A percentile compares a stretch with the other conserved stretches of the same genome.
Evolutionary conservation across 2,329 filamentous ascomycete species (phyloP).

Genomic region (Macrophomina phaseolina): DNA sequence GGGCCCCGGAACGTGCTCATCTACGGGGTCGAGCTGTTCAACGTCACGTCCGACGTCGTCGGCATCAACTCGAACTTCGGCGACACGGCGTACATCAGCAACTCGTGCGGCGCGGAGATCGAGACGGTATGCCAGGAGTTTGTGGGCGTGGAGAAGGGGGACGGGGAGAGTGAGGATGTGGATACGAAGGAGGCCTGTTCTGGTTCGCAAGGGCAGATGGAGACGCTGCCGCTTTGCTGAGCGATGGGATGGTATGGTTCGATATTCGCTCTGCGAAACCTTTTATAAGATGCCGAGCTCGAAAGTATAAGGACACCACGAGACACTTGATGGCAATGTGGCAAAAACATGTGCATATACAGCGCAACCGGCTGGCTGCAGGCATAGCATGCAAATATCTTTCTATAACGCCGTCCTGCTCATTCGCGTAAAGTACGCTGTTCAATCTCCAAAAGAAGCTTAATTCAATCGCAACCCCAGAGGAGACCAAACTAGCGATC

Average conservation of each 20-base stretch:
- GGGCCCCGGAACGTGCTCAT: conserved; percentile 37
- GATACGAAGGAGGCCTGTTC: neutral
- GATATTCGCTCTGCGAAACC: too few relatives aligned
- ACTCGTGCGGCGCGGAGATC: conserved; percentile 41
- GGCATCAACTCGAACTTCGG: conserved; percentile 49
- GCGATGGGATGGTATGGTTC: neutral
- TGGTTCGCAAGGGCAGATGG: neutral
- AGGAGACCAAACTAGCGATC: too few relatives aligned
- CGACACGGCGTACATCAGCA: conserved; percentile 51
- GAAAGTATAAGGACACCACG: too few relatives aligned
- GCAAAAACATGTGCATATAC: too few relatives aligned
- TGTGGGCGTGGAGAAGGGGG: conserved; percentile 34
- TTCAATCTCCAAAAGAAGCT: too few relatives aligned
- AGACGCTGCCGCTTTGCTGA: neutral
- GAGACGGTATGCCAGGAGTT: conserved; percentile 36
- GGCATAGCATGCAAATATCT: too few relatives aligned
- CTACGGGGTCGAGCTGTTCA: neutral
- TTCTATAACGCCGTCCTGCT: too few relatives aligned
- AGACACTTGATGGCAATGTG: too few relatives aligned
- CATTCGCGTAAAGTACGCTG: too few relatives aligned
- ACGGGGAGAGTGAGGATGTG: conserved; percentile 31
- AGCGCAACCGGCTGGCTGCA: too few relatives aligned
- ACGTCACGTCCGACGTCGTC: conserved; percentile 25
- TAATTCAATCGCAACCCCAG: too few relatives aligned
- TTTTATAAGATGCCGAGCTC: too few relatives aligned